phyloP scores from a whole-genome alignment of 75 land plant genomes.

The Cryptomeria japonica region DNA sequence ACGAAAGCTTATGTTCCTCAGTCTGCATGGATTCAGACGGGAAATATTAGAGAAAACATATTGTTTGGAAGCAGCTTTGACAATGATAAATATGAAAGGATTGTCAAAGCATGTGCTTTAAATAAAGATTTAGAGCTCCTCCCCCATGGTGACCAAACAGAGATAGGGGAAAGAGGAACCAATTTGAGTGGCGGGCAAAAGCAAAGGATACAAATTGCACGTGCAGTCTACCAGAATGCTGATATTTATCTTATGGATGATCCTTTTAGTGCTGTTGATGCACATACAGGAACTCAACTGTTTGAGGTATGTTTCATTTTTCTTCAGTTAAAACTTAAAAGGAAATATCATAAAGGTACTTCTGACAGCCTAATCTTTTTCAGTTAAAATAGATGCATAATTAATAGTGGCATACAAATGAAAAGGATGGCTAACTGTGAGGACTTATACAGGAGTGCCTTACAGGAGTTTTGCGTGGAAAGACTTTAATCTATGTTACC shows the following conservation, averaged over 20 bases:
- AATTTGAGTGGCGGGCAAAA: constrained; percentile 98
- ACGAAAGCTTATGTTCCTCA: constrained; percentile 88
- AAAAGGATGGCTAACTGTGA: not conserved
- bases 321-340: not conserved
- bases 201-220: constrained; percentile 92
- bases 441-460: constrained; percentile 61
- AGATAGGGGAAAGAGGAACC: constrained; percentile 92
- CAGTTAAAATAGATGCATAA: not conserved
- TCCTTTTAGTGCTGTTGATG: constrained; percentile 97
- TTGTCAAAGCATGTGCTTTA: constrained; percentile 73
- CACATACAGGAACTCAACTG: constrained; percentile 86
- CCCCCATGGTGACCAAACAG: constrained; percentile 75
- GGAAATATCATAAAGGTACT: not conserved
- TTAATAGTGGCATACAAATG: not conserved
- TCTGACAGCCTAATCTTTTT: not conserved
- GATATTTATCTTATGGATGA: constrained; percentile 93
- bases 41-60: constrained; percentile 83
- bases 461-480: constrained; percentile 64
- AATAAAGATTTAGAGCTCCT: constrained; percentile 71
- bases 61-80: constrained; percentile 75
- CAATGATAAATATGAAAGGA: constrained; percentile 45
- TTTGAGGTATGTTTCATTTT: constrained; percentile 51
- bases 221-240: constrained; percentile 90
- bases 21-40: constrained; percentile 85
- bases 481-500: constrained; percentile 81